Conservation (phyloP, 139 green algal species). For the Micractinium sp. region DNA sequence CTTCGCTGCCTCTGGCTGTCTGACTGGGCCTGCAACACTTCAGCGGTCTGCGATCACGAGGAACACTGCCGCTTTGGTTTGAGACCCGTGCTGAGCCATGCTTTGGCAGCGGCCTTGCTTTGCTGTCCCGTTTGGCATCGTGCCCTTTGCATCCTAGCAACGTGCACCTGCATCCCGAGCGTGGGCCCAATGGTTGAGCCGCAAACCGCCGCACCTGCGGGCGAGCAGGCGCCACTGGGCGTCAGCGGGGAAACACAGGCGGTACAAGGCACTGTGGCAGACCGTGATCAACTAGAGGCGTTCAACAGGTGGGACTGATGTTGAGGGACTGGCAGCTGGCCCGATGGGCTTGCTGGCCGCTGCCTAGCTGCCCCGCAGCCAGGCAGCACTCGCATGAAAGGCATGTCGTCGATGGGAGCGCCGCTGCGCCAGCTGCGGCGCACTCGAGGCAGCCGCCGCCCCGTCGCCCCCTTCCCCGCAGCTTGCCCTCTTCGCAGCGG, state of each 20-base stretch:
- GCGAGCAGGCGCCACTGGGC: neutral
- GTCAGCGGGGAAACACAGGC: too few relatives aligned
- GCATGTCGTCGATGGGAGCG: too few relatives aligned
- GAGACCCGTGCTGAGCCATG: too few relatives aligned
- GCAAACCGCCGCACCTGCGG: neutral
- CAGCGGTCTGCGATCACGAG: too few relatives aligned
- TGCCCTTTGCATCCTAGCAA: too few relatives aligned
- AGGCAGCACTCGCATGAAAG: too few relatives aligned
- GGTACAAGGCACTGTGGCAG: neutral
- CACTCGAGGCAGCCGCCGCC: neutral
- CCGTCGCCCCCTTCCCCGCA: neutral
- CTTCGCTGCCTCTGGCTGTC: neutral
- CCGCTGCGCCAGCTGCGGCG: too few relatives aligned
- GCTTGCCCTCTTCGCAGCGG: neutral
- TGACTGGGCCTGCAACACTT: too few relatives aligned
- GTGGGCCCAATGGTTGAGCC: neutral
- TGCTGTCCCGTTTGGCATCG: too few relatives aligned
- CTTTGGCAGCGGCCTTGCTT: neutral
- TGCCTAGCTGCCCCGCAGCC: too few relatives aligned
- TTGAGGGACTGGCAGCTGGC: neutral
- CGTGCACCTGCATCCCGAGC: neutral
- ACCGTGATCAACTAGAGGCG: neutral
- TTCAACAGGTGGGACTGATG: conserved; percentile 1
- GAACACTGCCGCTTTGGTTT: too few relatives aligned
- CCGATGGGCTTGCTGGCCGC: neutral